Base-by-base conservation (phyloP, 371 early-diverging fungal genomes). In the Blakeslea trispora region DNA sequence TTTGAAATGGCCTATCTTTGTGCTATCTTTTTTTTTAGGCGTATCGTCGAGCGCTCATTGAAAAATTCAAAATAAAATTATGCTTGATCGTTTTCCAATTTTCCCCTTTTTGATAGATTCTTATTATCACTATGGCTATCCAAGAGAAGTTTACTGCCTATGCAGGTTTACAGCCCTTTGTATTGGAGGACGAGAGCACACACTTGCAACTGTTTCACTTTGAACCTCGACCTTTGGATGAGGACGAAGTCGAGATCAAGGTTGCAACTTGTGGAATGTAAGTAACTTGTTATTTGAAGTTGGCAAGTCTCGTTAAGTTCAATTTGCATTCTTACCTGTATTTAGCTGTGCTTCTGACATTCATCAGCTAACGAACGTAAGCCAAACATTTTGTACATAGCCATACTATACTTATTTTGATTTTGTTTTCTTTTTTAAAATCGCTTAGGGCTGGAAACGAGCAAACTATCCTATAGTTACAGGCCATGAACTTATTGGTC, bases 401-500 rank as follows among this genome's bases (percentile, higher is more conserved):
- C 3, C 7, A 28, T 7, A 28, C 28, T 28, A 28, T 28, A 5
- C 28, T 28, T 7, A 32, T 17, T 49, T 8, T 37, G n/a, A 22
- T 56, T 78, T 53, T 81, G 77, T 68, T 81, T 81, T 50, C 59
- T 80, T 59, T 80, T 34, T 18, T 34, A 9, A 18, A 21, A 28
- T 37, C 49, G 17, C 28, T 10, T 59, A 75, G 76, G 76, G 76
- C 14, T 75, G 76, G 76, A 63, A 68, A 35, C 54, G 76, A 24
- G 70, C 76, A 11, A 64, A 34, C 1, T 75, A 54, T 49, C 91
- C 91, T 2, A 71, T 83, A 18, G 81, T 91, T 48, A 81, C 83
- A 31, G 92, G 92, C n/a, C 92, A 91, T 64, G 89, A 90, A 67
- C 82, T 90, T 28, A 71, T 91, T 55, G 90, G 90, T 32, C 72